Percentiles rank a stretch among this genome's conserved stretches.
These are phyloP conservation scores for Flueggea neowawraea DNA, from an alignment of 441 rosid genomes.

Conservation along the genomic window DNA sequence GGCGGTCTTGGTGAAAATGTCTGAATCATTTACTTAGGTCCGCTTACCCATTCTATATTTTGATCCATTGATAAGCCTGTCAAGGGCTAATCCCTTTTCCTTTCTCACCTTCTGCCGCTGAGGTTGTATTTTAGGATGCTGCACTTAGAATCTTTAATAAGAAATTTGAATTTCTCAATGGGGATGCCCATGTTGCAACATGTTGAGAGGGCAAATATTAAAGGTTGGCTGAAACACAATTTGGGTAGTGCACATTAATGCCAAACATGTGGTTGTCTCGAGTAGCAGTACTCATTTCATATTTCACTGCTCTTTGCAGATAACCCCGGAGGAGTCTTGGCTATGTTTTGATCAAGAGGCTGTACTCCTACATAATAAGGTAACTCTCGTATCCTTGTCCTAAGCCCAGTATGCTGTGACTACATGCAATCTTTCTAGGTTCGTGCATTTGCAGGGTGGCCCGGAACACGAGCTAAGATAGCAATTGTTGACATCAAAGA, in stretches of 20 bases:
- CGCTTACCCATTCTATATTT: too few relatives aligned
- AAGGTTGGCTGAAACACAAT: too few relatives aligned
- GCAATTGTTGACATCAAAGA: conserved; percentile 35
- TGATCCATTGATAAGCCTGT: too few relatives aligned
- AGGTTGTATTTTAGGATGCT: too few relatives aligned
- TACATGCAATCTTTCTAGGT: conserved; percentile 55
- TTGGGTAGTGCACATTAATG: not conserved
- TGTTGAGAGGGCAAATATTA: too few relatives aligned
- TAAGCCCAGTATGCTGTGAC: conserved; percentile 10
- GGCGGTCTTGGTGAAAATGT: too few relatives aligned
- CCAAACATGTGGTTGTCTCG: not conserved
- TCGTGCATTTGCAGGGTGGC: conserved; percentile 99
- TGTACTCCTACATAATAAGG: conserved; percentile 76
- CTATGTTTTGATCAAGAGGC: conserved; percentile 76
- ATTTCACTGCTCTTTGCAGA: conserved; percentile 37
- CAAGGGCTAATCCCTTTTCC: too few relatives aligned
- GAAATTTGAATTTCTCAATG: too few relatives aligned
- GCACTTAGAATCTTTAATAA: too few relatives aligned
- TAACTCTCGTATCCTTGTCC: conserved; percentile 21
- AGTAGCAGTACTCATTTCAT: not conserved
- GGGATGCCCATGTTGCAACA: too few relatives aligned
- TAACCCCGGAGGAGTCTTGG: conserved; percentile 88
- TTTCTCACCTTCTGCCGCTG: too few relatives aligned
- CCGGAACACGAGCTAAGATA: conserved; percentile 87
- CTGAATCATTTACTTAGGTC: too few relatives aligned